Evolutionary conservation across 2,329 filamentous ascomycete species (phyloP).

Genomic region (Emergomyces africanus): DNA sequence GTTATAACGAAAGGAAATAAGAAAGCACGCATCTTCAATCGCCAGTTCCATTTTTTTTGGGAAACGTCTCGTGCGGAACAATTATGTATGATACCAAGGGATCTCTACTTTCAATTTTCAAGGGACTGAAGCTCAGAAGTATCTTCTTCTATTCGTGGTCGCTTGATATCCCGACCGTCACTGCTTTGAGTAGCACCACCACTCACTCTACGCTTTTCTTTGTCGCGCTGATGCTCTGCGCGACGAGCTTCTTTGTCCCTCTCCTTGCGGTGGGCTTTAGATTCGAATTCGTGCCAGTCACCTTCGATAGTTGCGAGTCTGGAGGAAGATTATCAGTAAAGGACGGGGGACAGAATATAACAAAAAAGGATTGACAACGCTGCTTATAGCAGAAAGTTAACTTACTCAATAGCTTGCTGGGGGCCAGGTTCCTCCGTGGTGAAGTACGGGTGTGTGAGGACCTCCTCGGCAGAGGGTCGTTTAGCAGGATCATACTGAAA

Average conservation of each 20-base stretch:
- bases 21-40: background rate
- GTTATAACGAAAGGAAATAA: background rate
- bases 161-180: conserved; percentile 29
- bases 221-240: conserved; percentile 30
- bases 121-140: conserved; percentile 2
- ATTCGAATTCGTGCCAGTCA: conserved; percentile 98
- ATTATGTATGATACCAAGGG: background rate
- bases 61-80: background rate
- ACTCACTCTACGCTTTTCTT: conserved; percentile 37
- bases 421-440: conserved; percentile 64
- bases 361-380: background rate
- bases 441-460: conserved; percentile 83
- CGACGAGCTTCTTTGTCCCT: conserved; percentile 51
- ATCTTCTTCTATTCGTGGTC: conserved; percentile 19
- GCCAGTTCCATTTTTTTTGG: background rate
- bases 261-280: conserved; percentile 83
- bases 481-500: conserved; percentile 79
- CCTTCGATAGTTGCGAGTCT: conserved; percentile 71
- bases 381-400: conserved; percentile 14
- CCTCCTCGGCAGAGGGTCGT: conserved; percentile 69
- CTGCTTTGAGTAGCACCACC: conserved; percentile 17
- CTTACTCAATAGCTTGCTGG: conserved; percentile 69
- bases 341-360: background rate
- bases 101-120: background rate
- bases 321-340: conserved; percentile 5